Conservation (phyloP, 2,329 filamentous ascomycete species). For the Xylariaceae sp. region DNA sequence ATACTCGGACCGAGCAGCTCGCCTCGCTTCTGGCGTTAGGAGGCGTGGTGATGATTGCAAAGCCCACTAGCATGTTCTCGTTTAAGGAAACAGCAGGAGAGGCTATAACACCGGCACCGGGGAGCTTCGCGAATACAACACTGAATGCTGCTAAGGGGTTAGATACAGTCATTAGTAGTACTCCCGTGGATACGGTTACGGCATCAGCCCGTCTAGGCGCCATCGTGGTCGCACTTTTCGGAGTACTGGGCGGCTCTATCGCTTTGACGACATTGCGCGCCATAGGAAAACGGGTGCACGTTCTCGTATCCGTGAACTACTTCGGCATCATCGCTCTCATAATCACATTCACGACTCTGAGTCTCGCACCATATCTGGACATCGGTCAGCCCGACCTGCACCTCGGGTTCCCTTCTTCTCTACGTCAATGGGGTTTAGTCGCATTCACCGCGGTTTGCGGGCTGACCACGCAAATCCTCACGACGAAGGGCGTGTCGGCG, state of each 20-base stretch:
- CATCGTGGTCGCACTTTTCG: slow-evolving; percentile 66
- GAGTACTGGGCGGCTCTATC: slow-evolving; percentile 68
- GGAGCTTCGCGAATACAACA: slow-evolving; percentile 13
- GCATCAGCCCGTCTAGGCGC: slow-evolving; percentile 63
- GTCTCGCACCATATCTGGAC: slow-evolving; percentile 38
- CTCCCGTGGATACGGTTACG: not conserved
- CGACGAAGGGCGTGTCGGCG: slow-evolving; percentile 69
- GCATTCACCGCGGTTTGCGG: slow-evolving; percentile 65
- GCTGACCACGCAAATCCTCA: slow-evolving; percentile 80
- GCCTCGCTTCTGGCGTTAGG: slow-evolving; percentile 69
- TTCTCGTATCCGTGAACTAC: slow-evolving; percentile 81
- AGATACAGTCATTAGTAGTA: slow-evolving; percentile 38
- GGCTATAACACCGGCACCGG: slow-evolving; percentile 17
- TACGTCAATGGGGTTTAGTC: slow-evolving; percentile 61
- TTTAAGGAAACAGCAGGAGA: not conserved
- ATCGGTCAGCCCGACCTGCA: slow-evolving; percentile 36
- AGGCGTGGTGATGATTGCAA: slow-evolving; percentile 79
- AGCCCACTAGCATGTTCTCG: slow-evolving; percentile 48
- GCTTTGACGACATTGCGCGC: slow-evolving; percentile 72
- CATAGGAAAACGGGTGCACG: slow-evolving; percentile 74
- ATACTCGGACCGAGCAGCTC: slow-evolving; percentile 70
- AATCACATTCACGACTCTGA: slow-evolving; percentile 59
- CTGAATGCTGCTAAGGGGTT: slow-evolving; percentile 7
- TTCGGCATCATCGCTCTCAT: slow-evolving; percentile 67
- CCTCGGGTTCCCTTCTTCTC: slow-evolving; percentile 37